A percentile compares a stretch with the other conserved stretches of the same genome.
Conservation (phyloP, 2,329 filamentous ascomycete species). For the Colletotrichum navitas region DNA sequence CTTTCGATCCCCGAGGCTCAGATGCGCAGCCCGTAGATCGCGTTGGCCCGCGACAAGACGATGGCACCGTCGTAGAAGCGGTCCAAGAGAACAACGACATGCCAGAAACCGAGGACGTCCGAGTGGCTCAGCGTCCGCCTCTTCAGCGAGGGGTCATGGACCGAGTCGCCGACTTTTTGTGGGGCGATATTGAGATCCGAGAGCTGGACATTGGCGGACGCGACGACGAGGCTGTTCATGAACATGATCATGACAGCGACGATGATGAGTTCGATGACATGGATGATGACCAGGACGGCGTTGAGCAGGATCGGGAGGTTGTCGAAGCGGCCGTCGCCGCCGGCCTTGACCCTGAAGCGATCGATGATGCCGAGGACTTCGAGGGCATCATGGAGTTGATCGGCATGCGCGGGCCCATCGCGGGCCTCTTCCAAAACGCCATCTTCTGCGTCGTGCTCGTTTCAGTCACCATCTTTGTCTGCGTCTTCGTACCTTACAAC, state of each 20-base stretch:
- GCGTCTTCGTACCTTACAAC: constrained; percentile 92
- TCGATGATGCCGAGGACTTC: constrained; percentile 91
- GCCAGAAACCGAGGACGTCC: constrained; percentile 27
- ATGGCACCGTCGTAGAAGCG: not conserved
- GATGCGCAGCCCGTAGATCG: not conserved
- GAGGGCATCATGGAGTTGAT: constrained; percentile 97
- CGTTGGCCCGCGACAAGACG: constrained; percentile 1
- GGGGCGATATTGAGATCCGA: constrained; percentile 64
- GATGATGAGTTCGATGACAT: constrained; percentile 55
- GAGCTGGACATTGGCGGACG: constrained; percentile 46
- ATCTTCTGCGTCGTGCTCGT: constrained; percentile 94
- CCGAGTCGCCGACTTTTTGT: constrained; percentile 71
- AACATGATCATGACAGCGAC: constrained; percentile 60
- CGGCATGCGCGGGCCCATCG: constrained; percentile 93
- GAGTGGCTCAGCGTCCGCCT: constrained; percentile 35
- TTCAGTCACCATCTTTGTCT: constrained; percentile 84
- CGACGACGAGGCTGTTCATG: constrained; percentile 63
- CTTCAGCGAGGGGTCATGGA: constrained; percentile 54
- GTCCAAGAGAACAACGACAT: constrained; percentile 12
- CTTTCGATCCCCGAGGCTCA: not conserved
- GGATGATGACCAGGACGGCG: constrained; percentile 48
- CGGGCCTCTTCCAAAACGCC: constrained; percentile 91
- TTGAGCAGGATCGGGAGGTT: constrained; percentile 67
- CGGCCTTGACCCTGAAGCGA: constrained; percentile 79
- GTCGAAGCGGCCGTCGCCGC: constrained; percentile 74